A percentile compares a stretch with the other conserved stretches of the same genome.
Evolutionary conservation across 129 eudicot species (phyloP).

Genomic region (Tagetes patula): DNA sequence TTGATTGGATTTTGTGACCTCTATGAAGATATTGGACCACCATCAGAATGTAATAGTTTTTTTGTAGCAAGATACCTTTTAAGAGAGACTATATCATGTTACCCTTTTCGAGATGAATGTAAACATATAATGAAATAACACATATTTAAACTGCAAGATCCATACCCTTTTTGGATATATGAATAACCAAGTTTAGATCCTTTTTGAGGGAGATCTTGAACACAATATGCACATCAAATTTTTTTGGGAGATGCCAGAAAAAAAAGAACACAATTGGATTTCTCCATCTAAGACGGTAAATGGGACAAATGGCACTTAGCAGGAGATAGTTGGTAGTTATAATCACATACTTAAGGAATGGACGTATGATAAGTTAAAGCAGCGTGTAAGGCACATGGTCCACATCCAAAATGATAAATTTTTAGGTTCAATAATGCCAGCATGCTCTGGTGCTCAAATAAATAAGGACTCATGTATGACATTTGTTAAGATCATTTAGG

Average conservation of each 20-base stretch:
- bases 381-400: neutral
- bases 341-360: neutral
- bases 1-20: conserved; percentile 2
- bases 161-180: neutral
- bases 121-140: neutral
- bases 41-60: neutral
- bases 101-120: neutral
- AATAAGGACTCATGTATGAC: neutral
- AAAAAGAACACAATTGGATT: neutral
- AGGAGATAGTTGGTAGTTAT: neutral
- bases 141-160: neutral
- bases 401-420: neutral
- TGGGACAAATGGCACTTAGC: neutral
- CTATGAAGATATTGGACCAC: neutral
- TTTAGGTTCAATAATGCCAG: neutral
- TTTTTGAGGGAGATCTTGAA: neutral
- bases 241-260: neutral
- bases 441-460: neutral
- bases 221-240: neutral
- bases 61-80: neutral
- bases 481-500: neutral
- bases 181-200: neutral
- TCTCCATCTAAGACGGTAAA: neutral
- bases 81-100: neutral
- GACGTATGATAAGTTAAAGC: neutral